Evolutionary conservation across 208 protist genomes (phyloP).

Genomic region (Wallacemonas sp.): DNA sequence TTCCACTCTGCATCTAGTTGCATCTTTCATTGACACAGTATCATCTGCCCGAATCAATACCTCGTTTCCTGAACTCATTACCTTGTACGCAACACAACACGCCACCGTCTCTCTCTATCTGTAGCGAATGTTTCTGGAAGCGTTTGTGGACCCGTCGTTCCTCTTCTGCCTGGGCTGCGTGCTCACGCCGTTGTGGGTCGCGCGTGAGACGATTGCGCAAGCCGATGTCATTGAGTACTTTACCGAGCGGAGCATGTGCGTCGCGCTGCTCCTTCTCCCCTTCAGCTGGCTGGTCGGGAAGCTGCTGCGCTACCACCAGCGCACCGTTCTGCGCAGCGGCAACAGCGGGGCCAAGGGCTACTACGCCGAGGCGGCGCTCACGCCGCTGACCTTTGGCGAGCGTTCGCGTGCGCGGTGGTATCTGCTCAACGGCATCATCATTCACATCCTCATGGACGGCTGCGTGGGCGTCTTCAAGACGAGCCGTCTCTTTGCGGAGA

Average conservation of each 20-base stretch:
- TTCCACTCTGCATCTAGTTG: no score
- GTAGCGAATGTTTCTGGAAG: conserved; percentile 40
- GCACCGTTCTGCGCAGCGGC: conserved; percentile 14
- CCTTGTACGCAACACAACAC: no score
- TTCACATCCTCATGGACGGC: conserved; percentile 77
- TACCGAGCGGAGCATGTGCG: conserved; percentile 48
- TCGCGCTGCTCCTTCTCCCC: conserved; percentile 27
- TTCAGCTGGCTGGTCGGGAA: conserved; percentile 36
- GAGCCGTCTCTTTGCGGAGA: conserved; percentile 49
- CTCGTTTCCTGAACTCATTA: no score
- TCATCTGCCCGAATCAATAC: no score
- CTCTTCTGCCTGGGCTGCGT: conserved; percentile 66
- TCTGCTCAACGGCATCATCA: conserved; percentile 72
- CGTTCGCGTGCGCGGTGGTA: conserved; percentile 74
- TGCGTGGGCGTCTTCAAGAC: conserved; percentile 69
- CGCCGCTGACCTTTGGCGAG: conserved; percentile 47
- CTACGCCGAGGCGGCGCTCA: conserved; percentile 30
- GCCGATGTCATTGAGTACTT: conserved; percentile 51
- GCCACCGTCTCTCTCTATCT: no score
- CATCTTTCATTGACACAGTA: no score
- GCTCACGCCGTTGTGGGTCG: conserved; percentile 38
- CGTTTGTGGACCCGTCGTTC: conserved; percentile 61
- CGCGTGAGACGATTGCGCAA: conserved; percentile 27
- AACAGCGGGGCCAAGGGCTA: conserved; percentile 13
- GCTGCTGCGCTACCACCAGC: conserved; percentile 24